Percentiles rank a stretch among this genome's conserved stretches.
Evolutionary conservation across 1,284 basidiomycete species (phyloP).

Genomic region (Ceratorhiza oryzae-sativae): DNA sequence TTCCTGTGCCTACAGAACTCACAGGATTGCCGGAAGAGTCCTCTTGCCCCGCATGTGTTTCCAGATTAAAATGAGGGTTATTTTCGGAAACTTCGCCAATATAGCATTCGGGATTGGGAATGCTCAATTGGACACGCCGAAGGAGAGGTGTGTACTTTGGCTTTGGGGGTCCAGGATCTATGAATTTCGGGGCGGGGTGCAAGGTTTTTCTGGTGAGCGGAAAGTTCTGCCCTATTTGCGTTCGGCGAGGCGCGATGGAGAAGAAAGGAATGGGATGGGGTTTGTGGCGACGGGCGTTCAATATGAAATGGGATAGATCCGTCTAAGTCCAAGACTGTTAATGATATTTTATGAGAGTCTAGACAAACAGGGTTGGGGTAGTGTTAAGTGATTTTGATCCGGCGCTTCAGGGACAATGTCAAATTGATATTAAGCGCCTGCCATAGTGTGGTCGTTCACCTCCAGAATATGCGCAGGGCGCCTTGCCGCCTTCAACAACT

Average conservation of each 20-base stretch:
- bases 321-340: neutral
- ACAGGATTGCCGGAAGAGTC: neutral
- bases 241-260: too few species aligned
- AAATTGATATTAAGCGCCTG: conserved; percentile 29
- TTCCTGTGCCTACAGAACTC: neutral
- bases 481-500: conserved; percentile 16
- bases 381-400: neutral
- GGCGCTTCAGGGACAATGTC: conserved; percentile 13
- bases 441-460: neutral
- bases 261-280: neutral
- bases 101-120: neutral
- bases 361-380: neutral
- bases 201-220: too few species aligned
- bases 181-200: too few species aligned
- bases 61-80: neutral
- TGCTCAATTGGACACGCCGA: too few species aligned
- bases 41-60: neutral
- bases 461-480: conserved; percentile 37
- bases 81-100: neutral
- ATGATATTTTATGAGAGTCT: neutral
- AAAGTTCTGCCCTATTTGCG: too few species aligned
- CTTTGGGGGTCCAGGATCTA: too few species aligned
- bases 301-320: too few species aligned
- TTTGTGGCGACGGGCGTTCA: neutral
- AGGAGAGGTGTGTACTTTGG: too few species aligned